Evolutionary conservation across 192 early-diverging fungal genomes (phyloP).

Genomic region (Podila verticillata): DNA sequence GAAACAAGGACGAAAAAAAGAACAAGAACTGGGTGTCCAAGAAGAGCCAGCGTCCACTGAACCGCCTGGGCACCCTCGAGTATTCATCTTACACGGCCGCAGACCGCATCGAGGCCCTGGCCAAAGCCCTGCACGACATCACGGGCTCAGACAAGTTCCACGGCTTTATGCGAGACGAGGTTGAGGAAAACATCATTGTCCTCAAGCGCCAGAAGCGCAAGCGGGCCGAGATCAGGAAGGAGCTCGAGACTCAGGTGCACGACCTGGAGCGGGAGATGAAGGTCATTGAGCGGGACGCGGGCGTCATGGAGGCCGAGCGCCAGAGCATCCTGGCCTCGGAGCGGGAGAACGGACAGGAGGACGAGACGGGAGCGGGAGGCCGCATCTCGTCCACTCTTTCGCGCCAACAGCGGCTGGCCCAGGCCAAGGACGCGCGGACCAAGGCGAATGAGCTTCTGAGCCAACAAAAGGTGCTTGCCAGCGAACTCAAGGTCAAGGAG

Average conservation of each 20-base stretch:
- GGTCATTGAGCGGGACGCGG: slow-evolving; percentile 33
- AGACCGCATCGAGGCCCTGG: slow-evolving; percentile 37
- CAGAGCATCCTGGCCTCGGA: slow-evolving; percentile 30
- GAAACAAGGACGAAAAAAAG: slow-evolving; percentile 41
- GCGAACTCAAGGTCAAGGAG: slow-evolving; percentile 32
- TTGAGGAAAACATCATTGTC: slow-evolving; percentile 36
- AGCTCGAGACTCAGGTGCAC: slow-evolving; percentile 24
- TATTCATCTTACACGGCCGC: slow-evolving; percentile 30
- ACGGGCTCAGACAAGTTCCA: slow-evolving; percentile 33
- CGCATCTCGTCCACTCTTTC: slow-evolving; percentile 14
- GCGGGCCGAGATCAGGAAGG: slow-evolving; percentile 31
- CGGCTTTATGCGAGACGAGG: slow-evolving; percentile 41
- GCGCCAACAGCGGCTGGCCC: slow-evolving; percentile 25
- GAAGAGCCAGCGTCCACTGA: not conserved
- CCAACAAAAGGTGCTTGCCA: slow-evolving; percentile 29
- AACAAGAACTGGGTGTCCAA: slow-evolving; percentile 7
- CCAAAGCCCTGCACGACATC: slow-evolving; percentile 44
- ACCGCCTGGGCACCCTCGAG: slow-evolving; percentile 25
- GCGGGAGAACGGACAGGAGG: slow-evolving; percentile 22
- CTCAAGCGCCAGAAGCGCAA: slow-evolving; percentile 43
- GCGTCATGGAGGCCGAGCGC: slow-evolving; percentile 22
- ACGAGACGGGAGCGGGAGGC: not conserved
- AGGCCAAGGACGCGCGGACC: slow-evolving; percentile 33
- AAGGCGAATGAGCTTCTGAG: slow-evolving; percentile 23
- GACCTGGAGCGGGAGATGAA: slow-evolving; percentile 43